Base-by-base conservation (phyloP, 2,329 filamentous ascomycete species). In the Alternaria hordeiaustralica region DNA sequence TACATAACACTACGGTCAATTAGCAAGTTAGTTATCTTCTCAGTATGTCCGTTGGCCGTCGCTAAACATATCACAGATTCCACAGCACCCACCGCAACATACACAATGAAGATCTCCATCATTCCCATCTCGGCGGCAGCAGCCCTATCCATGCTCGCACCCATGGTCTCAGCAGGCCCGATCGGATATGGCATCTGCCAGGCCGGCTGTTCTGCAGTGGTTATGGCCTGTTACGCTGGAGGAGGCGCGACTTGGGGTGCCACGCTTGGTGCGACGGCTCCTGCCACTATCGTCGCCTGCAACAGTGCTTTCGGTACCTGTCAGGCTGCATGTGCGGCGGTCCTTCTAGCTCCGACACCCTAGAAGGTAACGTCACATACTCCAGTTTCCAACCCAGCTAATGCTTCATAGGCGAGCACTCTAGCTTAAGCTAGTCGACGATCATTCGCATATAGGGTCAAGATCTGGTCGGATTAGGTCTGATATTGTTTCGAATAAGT, bases 281-380 rank as follows among this genome's bases (percentile, higher is more conserved):
- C 83, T 0, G 77, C 82, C 0, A 69, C 79, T 0, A 75, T 86
- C 7, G 2, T 84, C 2, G 80, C 72, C 0, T 87, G 85, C 62
- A 86, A 87, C 63, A 2, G 71, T 2, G 79, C 82, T 0, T 86
- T 76, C 60, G 85, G 84, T 0, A 74, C 68, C 1, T 87, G 84
- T 55, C 79, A 83, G 63, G 81, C 82, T 11, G 78, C 79, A n/a
- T 86, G 84, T 70, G 79, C 79, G 6, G 75, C 75, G 3, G 64
- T 76, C 5, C 36, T 80, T 11, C 30, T 82, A 2, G 60, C 68
- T 1, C 81, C 80, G 1, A 81, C 72, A 2, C 77, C 61, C 10
- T 82, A 62, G 43, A 43, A 53, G 25, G 56, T 58, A 36, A 11
- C 6, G 0, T 5, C 2, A 51, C 13, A 18, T 9, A 28, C 26